Evolutionary conservation across 164 flowering plant species (phyloP).

Genomic region (Macadamia integrifolia): DNA sequence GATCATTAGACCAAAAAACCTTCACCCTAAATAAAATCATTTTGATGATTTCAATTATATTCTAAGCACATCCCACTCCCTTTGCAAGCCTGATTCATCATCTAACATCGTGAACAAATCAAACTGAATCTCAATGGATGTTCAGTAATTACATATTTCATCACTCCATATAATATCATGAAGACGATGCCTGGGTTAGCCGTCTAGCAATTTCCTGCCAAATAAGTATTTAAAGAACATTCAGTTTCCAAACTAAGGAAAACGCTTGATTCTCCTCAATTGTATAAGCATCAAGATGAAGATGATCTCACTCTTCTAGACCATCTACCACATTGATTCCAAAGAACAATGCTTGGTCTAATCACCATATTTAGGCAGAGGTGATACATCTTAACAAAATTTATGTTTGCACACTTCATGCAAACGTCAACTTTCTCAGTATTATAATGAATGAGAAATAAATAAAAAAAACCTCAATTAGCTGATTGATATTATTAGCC

Average conservation of each 20-base stretch:
- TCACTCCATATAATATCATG: constrained; percentile 31
- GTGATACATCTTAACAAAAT: no score
- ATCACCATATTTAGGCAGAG: no score
- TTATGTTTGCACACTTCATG: no score
- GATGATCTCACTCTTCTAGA: neutral
- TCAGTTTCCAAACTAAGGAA: neutral
- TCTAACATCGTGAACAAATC: neutral
- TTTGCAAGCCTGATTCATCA: no score
- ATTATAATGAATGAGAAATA: neutral
- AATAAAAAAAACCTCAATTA: constrained; percentile 66
- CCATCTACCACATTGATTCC: neutral
- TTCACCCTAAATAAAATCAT: no score
- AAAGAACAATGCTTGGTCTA: no score
- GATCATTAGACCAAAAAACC: no score
- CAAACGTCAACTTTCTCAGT: no score
- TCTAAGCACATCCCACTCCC: no score
- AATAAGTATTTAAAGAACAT: constrained; percentile 2
- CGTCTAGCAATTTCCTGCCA: constrained; percentile 90
- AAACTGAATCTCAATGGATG: neutral
- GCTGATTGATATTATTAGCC: constrained; percentile 93
- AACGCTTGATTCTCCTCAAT: neutral
- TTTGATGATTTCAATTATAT: no score
- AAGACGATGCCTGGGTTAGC: constrained; percentile 57
- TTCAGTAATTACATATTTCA: neutral
- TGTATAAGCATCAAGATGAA: neutral